A percentile compares a stretch with the other conserved stretches of the same genome.
Evolutionary conservation across 345 rosid species (phyloP).

Genomic region (Noccaea bulbosa): DNA sequence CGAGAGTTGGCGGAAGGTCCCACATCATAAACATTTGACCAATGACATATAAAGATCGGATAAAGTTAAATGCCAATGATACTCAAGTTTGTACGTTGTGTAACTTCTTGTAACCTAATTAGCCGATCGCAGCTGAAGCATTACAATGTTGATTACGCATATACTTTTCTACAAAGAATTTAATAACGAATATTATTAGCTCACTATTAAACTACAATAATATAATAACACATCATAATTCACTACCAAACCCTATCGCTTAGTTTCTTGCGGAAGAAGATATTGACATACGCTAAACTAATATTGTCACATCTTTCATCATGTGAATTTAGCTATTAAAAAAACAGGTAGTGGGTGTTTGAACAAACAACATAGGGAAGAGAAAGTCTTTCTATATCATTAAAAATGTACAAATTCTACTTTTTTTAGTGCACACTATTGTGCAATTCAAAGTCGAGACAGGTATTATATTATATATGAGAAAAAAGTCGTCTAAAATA

Average conservation of each 20-base stretch:
- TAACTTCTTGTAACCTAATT: not conserved
- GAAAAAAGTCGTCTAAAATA: constrained; percentile 11
- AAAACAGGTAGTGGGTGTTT: not conserved
- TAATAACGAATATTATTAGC: not conserved
- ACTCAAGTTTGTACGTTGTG: not conserved
- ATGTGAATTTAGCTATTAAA: not conserved
- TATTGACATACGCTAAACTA: not conserved
- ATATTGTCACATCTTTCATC: not conserved
- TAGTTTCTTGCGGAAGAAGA: constrained; percentile 3
- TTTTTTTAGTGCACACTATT: not conserved
- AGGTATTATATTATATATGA: not conserved
- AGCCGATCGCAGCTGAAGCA: constrained; percentile 2
- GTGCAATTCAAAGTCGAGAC: constrained; percentile 1
- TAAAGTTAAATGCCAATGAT: not conserved
- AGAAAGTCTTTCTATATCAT: not conserved
- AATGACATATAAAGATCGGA: not conserved
- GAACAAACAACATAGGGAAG: not conserved
- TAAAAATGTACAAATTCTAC: not conserved
- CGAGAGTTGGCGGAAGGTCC: not conserved
- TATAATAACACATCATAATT: not conserved
- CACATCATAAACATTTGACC: not conserved
- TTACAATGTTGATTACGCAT: not conserved
- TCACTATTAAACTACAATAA: not conserved
- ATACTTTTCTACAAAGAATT: not conserved
- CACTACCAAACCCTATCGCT: not conserved